Percentiles rank a stretch among this genome's conserved stretches.
These are phyloP conservation scores for Trichocomaceae sp. DNA, from an alignment of 2,329 filamentous ascomycete genomes.

Conservation along the genomic window DNA sequence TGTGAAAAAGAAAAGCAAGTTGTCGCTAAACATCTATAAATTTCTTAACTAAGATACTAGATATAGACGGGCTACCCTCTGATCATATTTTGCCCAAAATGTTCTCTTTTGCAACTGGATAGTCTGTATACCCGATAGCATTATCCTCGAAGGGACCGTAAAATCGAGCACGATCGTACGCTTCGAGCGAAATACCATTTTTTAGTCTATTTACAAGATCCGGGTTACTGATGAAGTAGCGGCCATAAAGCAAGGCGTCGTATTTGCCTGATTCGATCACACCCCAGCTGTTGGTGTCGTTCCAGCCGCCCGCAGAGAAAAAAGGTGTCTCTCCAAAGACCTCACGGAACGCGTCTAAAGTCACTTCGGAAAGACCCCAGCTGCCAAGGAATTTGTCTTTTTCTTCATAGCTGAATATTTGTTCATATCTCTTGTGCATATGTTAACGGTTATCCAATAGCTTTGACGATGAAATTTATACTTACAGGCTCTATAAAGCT, in stretches of 20 bases:
- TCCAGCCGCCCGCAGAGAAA: conserved; percentile 51
- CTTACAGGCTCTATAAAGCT: conserved; percentile 49
- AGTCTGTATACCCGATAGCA: conserved; percentile 26
- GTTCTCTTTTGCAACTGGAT: conserved; percentile 14
- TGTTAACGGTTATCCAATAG: background rate
- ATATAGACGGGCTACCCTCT: too few species aligned
- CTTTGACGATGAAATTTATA: background rate
- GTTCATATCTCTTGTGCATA: conserved; percentile 41
- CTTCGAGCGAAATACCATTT: conserved; percentile 33
- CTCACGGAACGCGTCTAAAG: conserved; percentile 43
- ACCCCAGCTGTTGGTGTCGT: conserved; percentile 46
- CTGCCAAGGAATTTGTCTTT: conserved; percentile 45
- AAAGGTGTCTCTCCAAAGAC: conserved; percentile 51
- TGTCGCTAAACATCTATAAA: too few species aligned
- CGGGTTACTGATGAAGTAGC: conserved; percentile 46
- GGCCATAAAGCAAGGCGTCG: conserved; percentile 44
- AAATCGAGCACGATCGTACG: conserved; percentile 42
- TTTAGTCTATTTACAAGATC: conserved; percentile 43
- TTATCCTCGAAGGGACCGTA: conserved; percentile 36
- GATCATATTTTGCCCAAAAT: background rate
- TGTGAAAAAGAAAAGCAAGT: too few species aligned
- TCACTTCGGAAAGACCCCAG: conserved; percentile 43
- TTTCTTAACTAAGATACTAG: too few species aligned
- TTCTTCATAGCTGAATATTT: conserved; percentile 44
- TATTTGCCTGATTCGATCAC: conserved; percentile 44